Percentiles rank a stretch among this genome's conserved stretches.
phyloP scores from a whole-genome alignment of 305 asterid species.

The Fraxinus paxiana region DNA sequence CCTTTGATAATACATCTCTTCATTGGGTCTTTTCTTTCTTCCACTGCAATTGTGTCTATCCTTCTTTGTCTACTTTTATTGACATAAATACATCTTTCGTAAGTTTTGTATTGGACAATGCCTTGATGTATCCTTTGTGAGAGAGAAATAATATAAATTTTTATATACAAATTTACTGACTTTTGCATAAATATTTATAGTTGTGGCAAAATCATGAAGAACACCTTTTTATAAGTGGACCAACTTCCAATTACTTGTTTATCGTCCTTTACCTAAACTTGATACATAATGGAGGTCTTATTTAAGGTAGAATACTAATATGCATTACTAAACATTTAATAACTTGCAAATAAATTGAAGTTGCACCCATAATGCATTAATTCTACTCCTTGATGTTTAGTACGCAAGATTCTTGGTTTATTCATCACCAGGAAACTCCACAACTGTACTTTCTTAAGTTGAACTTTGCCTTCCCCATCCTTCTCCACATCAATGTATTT shows the following conservation, averaged over 20 bases:
- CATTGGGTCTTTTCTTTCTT: background rate
- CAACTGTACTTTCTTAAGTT: background rate
- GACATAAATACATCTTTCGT: background rate
- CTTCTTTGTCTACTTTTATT: background rate
- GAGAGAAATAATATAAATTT: background rate
- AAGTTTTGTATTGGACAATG: background rate
- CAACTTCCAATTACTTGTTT: background rate
- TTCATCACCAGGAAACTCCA: background rate
- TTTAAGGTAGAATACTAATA: background rate
- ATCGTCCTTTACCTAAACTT: background rate
- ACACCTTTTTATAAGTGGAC: background rate
- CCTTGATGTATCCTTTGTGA: background rate
- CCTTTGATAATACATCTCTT: background rate
- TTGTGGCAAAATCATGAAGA: background rate
- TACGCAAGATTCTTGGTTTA: background rate
- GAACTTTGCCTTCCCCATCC: background rate
- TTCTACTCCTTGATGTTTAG: background rate
- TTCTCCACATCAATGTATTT: background rate
- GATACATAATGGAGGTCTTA: background rate
- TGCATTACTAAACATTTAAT: background rate
- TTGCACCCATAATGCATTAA: background rate
- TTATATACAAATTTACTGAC: background rate
- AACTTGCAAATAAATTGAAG: background rate
- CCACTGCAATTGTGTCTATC: background rate
- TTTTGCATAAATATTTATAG: background rate